Base-by-base conservation (phyloP, 257 asterid genomes). In the Mentha longifolia region DNA sequence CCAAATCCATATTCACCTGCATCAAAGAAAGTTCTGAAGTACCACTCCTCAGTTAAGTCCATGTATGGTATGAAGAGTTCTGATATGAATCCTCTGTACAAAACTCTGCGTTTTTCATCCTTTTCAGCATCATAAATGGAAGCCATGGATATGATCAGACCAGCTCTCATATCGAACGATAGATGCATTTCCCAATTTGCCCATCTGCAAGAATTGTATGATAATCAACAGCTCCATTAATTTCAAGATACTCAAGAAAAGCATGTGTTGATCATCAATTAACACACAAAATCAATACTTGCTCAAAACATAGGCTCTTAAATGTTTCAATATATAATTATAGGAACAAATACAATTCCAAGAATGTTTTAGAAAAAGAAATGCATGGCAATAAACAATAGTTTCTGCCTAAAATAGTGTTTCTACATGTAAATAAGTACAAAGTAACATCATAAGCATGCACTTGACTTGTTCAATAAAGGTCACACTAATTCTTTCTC, bases 21-120 rank as follows among this genome's bases (percentile, higher is more conserved):
- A 79, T 92, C 96, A 7, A 92, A 67, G 76, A 61, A 92, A 4
- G 92, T 83, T 71, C 88, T 76, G 50, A 62, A 83, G 76, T 84
- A 84, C 97, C 95, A 87, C 54, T 86, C 97, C 75, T 83, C 90
- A 0, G 87, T 81, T 11, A 87, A 19, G 78, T 92, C 96, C 92
- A 88, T 87, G 79, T 88, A 92, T 0, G 98, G 98, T 9, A 90
- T 86, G 70, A 86, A 88, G 8, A 90, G 66, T 57, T 92, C 98
- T 0, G 93, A 92, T n/a, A 85, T 17, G 68, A 72, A 90, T 6
- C 95, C 98, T 79, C 85, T 86, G 76, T 88, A 87, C 81, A 90
- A 19, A 50, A 92, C 95, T n/a, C 82, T 68, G 0, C 98, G 82
- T 15, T 52, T 57, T 72, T 76, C 61, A 0, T 69, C 47, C 74